Conservation (phyloP, 106 monocot species). For the Allium fistulosum region DNA sequence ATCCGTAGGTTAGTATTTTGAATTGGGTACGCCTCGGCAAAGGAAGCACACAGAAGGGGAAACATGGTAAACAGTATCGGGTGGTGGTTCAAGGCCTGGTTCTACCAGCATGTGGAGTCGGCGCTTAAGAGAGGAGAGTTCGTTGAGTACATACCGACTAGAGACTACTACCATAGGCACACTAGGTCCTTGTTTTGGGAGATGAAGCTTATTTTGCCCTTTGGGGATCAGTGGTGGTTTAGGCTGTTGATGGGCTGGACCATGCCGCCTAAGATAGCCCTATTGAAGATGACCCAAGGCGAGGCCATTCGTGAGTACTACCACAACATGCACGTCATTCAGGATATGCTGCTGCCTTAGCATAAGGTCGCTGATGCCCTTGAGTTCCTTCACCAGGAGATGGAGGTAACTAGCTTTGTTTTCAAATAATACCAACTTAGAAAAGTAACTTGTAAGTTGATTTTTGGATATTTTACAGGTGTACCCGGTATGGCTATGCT, state of each 20-base stretch:
- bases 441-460: no score
- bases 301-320: slow-evolving; percentile 46
- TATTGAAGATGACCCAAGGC: slow-evolving; percentile 51
- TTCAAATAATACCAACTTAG: not conserved
- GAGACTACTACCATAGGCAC: slow-evolving; percentile 56
- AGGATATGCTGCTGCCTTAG: slow-evolving; percentile 39
- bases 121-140: slow-evolving; percentile 40
- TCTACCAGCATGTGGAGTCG: slow-evolving; percentile 43
- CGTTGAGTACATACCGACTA: slow-evolving; percentile 54
- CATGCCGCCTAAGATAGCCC: slow-evolving; percentile 53
- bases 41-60: slow-evolving; percentile 43
- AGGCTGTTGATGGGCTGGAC: slow-evolving; percentile 37
- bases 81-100: slow-evolving; percentile 63
- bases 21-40: slow-evolving; percentile 15
- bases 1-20: not conserved
- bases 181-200: slow-evolving; percentile 48
- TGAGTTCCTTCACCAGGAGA: slow-evolving; percentile 42
- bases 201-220: slow-evolving; percentile 45
- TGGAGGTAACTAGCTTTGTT: slow-evolving; percentile 26
- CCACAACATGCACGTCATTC: slow-evolving; percentile 54
- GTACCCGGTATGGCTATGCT: slow-evolving; percentile 53
- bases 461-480: slow-evolving; percentile 14
- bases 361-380: slow-evolving; percentile 48
- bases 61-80: slow-evolving; percentile 34
- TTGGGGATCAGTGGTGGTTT: slow-evolving; percentile 53